Percentiles rank a stretch among this genome's conserved stretches.
phyloP scores from a whole-genome alignment of 305 asterid genomes.

The Fraxinus latifolia region DNA sequence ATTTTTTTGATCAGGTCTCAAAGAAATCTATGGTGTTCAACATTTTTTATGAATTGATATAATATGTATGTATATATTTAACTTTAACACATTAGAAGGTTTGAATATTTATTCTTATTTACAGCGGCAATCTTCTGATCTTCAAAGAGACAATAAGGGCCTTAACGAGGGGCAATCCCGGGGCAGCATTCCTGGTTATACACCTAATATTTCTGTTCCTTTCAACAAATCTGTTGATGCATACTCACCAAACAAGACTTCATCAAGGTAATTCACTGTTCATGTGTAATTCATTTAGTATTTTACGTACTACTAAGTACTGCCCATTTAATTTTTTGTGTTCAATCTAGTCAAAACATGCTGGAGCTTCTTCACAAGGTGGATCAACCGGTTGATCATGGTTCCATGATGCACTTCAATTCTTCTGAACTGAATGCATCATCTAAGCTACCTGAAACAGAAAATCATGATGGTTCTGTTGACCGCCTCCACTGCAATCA shows the following conservation, averaged over 20 bases:
- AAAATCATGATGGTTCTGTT: constrained; percentile 50
- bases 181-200: constrained; percentile 38
- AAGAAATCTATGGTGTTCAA: constrained; percentile 34
- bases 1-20: constrained; percentile 45
- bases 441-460: constrained; percentile 48
- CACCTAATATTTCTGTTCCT: constrained; percentile 36
- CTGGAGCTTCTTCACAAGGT: constrained; percentile 84
- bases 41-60: constrained; percentile 29
- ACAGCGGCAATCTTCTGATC: constrained; percentile 53
- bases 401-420: constrained; percentile 32
- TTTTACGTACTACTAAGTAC: background rate
- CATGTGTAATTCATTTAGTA: background rate
- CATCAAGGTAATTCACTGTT: constrained; percentile 47
- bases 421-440: constrained; percentile 43
- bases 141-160: constrained; percentile 42
- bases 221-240: constrained; percentile 42
- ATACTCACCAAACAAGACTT: constrained; percentile 32
- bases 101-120: constrained; percentile 21
- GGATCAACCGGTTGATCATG: constrained; percentile 56
- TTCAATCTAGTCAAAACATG: constrained; percentile 70
- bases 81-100: constrained; percentile 11
- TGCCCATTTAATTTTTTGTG: constrained; percentile 17
- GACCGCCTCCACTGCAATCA: constrained; percentile 44
- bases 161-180: constrained; percentile 36
- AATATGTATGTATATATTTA: background rate